phyloP scores from a whole-genome alignment of 306 rosid genomes.

The Phaseolus lunatus region DNA sequence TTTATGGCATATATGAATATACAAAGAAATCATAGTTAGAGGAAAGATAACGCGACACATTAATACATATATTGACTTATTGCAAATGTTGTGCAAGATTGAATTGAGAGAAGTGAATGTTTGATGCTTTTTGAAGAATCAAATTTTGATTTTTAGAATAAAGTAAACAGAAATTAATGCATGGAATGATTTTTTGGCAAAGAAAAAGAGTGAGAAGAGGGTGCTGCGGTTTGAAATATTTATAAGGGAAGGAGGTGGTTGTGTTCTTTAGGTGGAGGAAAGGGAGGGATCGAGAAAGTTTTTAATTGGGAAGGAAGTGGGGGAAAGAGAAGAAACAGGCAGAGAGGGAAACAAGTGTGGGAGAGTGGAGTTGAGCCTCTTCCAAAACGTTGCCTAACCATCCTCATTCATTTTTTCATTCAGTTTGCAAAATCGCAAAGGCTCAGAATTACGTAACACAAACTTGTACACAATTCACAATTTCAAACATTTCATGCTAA shows the following conservation, averaged over 20 bases:
- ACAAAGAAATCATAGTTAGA: background rate
- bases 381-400: background rate
- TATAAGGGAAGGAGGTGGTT: background rate
- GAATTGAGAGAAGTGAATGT: background rate
- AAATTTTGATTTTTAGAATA: no score
- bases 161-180: background rate
- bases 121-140: no score
- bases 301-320: background rate
- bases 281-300: conserved; percentile 14
- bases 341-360: background rate
- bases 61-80: background rate
- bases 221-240: background rate
- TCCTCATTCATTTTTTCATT: no score
- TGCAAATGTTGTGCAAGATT: background rate
- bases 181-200: background rate
- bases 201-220: background rate
- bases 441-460: background rate
- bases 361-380: background rate
- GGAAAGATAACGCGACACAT: background rate
- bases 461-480: background rate
- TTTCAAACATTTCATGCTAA: background rate
- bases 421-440: no score
- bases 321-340: background rate
- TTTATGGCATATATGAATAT: background rate
- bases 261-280: conserved; percentile 4